phyloP scores from a whole-genome alignment of 2,329 filamentous ascomycete genomes.

The Dryadomyces sulphureus region DNA sequence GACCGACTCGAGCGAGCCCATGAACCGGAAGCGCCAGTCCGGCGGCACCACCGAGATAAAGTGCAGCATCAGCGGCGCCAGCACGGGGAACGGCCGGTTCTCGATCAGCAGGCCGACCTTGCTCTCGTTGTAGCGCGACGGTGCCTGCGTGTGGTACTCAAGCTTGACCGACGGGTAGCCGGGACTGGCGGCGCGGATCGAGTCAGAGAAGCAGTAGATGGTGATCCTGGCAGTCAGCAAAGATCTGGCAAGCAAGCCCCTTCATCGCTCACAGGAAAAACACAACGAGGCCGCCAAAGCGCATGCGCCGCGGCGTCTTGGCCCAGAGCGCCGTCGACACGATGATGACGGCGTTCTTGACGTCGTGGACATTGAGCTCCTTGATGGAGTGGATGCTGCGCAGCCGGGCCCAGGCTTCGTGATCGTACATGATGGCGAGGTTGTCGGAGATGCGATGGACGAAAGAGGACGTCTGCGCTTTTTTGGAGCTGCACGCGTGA shows the following conservation, averaged over 20 bases:
- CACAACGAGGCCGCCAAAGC: conserved; percentile 15
- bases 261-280: conserved; percentile 21
- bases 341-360: conserved; percentile 3
- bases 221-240: not conserved
- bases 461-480: too few relatives aligned
- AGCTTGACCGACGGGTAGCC: conserved; percentile 17
- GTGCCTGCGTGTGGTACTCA: conserved; percentile 17
- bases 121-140: conserved; percentile 27
- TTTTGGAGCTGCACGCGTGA: too few relatives aligned
- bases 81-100: conserved; percentile 30
- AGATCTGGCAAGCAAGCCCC: conserved; percentile 3
- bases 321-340: conserved; percentile 17
- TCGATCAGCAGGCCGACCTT: conserved; percentile 43
- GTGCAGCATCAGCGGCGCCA: conserved; percentile 39
- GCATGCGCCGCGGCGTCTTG: conserved; percentile 20
- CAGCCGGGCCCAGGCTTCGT: not conserved
- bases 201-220: conserved; percentile 6
- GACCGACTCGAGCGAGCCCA: conserved; percentile 33
- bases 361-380: conserved; percentile 4
- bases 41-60: conserved; percentile 41
- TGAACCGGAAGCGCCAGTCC: conserved; percentile 43
- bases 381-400: conserved; percentile 1
- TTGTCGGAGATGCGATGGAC: not conserved
- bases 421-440: not conserved
- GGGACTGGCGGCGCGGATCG: conserved; percentile 2